Conservation (phyloP, 495 filamentous ascomycete species). For the Daldinia concentrica region DNA sequence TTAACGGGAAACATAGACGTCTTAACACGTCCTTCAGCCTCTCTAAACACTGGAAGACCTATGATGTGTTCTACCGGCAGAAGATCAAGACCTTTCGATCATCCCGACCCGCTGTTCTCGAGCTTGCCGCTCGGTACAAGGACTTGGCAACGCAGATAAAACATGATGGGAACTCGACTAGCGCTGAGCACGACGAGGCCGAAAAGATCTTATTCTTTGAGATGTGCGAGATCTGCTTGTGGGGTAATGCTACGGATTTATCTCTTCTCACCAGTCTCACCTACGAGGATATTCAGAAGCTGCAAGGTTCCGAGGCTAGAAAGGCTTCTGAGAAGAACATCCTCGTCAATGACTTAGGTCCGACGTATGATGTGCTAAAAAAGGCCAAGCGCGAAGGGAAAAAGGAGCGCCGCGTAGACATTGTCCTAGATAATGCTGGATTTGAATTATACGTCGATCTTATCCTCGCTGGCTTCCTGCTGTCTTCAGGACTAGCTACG, state of each 20-base stretch:
- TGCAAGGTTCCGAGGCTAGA: slow-evolving; percentile 87
- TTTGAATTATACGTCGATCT: slow-evolving; percentile 97
- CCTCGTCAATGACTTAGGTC: slow-evolving; percentile 79
- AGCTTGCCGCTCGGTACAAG: slow-evolving; percentile 78
- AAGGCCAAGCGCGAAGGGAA: slow-evolving; percentile 69
- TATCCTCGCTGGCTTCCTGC: slow-evolving; percentile 86
- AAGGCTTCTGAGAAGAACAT: slow-evolving; percentile 89
- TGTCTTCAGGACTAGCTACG: slow-evolving; percentile 83
- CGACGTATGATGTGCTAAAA: slow-evolving; percentile 75
- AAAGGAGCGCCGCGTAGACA: slow-evolving; percentile 76
- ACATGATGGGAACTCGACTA: slow-evolving; percentile 45
- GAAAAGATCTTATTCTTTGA: slow-evolving; percentile 84
- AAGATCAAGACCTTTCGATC: slow-evolving; percentile 94
- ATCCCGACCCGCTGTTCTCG: slow-evolving; percentile 88
- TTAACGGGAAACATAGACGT: slow-evolving; percentile 64
- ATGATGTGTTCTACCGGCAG: slow-evolving; percentile 91
- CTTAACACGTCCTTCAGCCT: slow-evolving; percentile 78
- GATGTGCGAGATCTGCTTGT: slow-evolving; percentile 96
- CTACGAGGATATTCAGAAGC: slow-evolving; percentile 95
- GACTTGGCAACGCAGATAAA: slow-evolving; percentile 68
- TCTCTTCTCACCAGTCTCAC: slow-evolving; percentile 88
- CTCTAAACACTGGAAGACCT: slow-evolving; percentile 85
- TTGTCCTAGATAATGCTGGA: slow-evolving; percentile 94
- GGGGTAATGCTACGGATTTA: slow-evolving; percentile 97
- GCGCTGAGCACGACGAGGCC: slow-evolving; percentile 68